Evolutionary conservation across 2,329 filamentous ascomycete species (phyloP).

Genomic region (Verticillium zaregamsianum): DNA sequence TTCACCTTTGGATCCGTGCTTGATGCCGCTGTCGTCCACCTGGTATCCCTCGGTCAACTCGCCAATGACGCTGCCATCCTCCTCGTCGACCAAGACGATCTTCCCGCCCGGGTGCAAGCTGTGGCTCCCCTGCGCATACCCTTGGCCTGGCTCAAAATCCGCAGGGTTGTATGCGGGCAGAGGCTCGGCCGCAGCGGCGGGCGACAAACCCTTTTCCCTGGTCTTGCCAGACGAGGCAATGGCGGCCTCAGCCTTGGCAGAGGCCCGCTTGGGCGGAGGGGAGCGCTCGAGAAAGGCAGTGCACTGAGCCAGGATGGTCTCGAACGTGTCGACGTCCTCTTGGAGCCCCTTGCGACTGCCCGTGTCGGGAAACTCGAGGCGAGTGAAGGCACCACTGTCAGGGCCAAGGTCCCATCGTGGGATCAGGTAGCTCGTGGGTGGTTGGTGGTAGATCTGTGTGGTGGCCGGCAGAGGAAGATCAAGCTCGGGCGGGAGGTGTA

Average conservation of each 20-base stretch:
- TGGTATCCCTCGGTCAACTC: conserved; percentile 81
- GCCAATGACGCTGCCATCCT: conserved; percentile 91
- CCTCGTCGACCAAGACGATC: conserved; percentile 91
- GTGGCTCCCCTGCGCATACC: conserved; percentile 62
- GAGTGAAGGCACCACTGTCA: conserved; percentile 84
- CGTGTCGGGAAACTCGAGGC: conserved; percentile 80
- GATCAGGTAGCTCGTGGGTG: conserved; percentile 87
- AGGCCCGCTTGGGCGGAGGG: conserved; percentile 48
- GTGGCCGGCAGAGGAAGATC: conserved; percentile 91
- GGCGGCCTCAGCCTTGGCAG: conserved; percentile 21
- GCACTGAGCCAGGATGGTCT: conserved; percentile 96
- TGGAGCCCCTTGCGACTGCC: conserved; percentile 72
- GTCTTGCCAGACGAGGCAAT: conserved; percentile 18
- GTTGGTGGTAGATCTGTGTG: conserved; percentile 96
- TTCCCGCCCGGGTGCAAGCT: conserved; percentile 61
- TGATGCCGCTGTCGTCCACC: conserved; percentile 70
- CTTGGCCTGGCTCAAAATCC: conserved; percentile 75
- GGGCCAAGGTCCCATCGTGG: conserved; percentile 91
- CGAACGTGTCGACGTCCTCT: conserved; percentile 93
- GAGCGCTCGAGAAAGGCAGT: conserved; percentile 90
- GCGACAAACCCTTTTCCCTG: conserved; percentile 14
- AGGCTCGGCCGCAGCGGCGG: conserved; percentile 29
- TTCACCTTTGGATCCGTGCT: conserved; percentile 85
- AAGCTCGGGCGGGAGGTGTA: conserved; percentile 90
- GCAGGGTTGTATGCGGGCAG: conserved; percentile 73